Evolutionary conservation across 2,329 filamentous ascomycete genomes (phyloP), one percentile per base, ranked within the genome.

Genomic region (Orbilia quercus): DNA sequence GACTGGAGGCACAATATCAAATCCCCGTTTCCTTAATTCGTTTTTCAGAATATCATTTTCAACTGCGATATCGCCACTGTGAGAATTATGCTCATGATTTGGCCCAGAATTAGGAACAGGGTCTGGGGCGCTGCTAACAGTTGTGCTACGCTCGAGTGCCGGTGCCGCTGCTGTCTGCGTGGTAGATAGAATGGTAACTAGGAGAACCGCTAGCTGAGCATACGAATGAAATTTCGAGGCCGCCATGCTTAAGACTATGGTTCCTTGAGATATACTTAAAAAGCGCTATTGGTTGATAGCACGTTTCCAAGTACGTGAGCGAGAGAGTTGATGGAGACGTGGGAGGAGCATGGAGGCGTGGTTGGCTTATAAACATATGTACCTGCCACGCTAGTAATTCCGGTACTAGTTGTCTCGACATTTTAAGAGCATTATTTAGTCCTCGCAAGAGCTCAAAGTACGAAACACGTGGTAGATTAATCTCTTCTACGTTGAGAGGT

Each of bases 361-460:
- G 38, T 14, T 57, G 36, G 31, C 20, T 62, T 62, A 50, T 62
- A 62, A 50, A 44, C 42, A 45, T 20, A 22, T 20, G 53, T 23
- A 14, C 7, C 7, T 20, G 23, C 48, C 31, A n/a, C 4, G 16
- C 9, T 18, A 53, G 3, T 20, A 7, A 44, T 51, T 38, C 42
- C 22, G 44, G 18, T 18, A 59, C 58, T 58, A 40, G 2, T 50
- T 22, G n/a, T 18, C 16, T 38, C 20, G 44, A 7, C 16, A 7
- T 25, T 40, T 54, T 67, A 67, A 59, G 55, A 9, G 23, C n/a
- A 58, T 50, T 58, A 51, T 34, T 38, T 62, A 34, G 20, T 44
- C 31, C 22, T 59, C 63, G 16, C 63, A 60, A 69, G 55, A 54
- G 47, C 64, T 67, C 44, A 69, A 66, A 66, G 63, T 66, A 66